Percentiles rank a stretch among this genome's conserved stretches.
phyloP scores from a whole-genome alignment of 371 early-diverging fungal genomes.

The Cokeromyces recurvatus region DNA sequence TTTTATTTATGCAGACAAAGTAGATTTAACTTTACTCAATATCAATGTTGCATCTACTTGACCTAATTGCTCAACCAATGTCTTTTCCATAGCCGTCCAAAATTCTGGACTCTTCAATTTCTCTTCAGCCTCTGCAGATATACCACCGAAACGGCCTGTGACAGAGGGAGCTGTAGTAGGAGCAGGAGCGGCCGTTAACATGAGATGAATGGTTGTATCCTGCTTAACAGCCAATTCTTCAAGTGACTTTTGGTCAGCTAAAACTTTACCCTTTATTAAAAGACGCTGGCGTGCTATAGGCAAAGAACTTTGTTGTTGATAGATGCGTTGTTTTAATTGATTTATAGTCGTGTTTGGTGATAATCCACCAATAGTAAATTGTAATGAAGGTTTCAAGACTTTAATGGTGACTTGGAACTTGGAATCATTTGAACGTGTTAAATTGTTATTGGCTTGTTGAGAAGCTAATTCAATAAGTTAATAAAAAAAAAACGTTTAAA shows the following conservation, averaged over 20 bases:
- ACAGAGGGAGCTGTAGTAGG: conserved; percentile 6
- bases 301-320: conserved; percentile 31
- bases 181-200: conserved; percentile 45
- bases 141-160: conserved; percentile 21
- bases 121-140: conserved; percentile 23
- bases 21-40: conserved; percentile 12
- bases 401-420: conserved; percentile 32
- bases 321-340: conserved; percentile 43
- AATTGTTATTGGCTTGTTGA: too few relatives aligned
- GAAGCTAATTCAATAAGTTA: too few relatives aligned
- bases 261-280: conserved; percentile 59
- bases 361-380: conserved; percentile 28
- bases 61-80: conserved; percentile 21
- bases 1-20: conserved; percentile 8
- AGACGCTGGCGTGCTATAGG: conserved; percentile 48
- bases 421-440: not conserved
- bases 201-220: conserved; percentile 47
- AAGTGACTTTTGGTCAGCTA: conserved; percentile 51
- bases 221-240: conserved; percentile 42
- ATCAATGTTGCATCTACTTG: conserved; percentile 19
- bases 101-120: conserved; percentile 27
- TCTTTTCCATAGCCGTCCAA: conserved; percentile 28
- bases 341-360: conserved; percentile 25
- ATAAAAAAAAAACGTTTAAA: too few relatives aligned
- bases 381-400: conserved; percentile 42